Base-by-base conservation (phyloP, 1,284 basidiomycete species). In the Anthracocystis panici-leucophaei region DNA sequence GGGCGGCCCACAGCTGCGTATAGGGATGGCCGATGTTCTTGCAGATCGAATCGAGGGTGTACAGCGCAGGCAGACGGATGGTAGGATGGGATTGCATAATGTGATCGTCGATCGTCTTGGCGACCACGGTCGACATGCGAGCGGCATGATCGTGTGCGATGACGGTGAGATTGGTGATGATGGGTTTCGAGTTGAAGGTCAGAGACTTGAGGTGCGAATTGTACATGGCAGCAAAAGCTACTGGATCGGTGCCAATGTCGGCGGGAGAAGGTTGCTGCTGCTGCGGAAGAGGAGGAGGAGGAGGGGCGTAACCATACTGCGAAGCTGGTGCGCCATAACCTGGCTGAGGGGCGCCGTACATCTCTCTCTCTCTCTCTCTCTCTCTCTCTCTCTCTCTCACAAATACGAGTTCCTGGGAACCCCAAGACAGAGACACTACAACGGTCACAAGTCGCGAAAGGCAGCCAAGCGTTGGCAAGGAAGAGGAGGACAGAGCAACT, bases 141-240 rank as follows among this genome's bases (percentile, higher is more conserved):
- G 92, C 90, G 59, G 90, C 88, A 84, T 92, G 91, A 68, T 96
- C 92, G 88, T 94, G 92, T 38, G 97, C 95, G 81, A 94, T 90
- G 88, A 96, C 90, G 31, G 96, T 98, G n/a, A 99, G 88, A 71
- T 90, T 90, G 87, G 96, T 95, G 80, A 99, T 99, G 77, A 97
- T 91, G 16, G 94, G 93, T 84, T 95, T 92, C 77, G 95, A 97
- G 87, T 99, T 99, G 88, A 96, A 91, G 45, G 91, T 95, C 71
- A 99, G 91, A 78, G 92, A 90, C 81, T 90, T 88, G 65, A 98
- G 90, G 66, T 93, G 91, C 53, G 88, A 86, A 73, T 89, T 57
- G 76, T 85, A 87, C 85, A 84, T 86, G 52, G 69, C 68, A 77
- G 93, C 91, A 86, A 95, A 95, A 38, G 89, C 88, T 82, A 89